Base-by-base conservation (phyloP, 1,284 basidiomycete genomes). In the Cystobasidium slooffiae region DNA sequence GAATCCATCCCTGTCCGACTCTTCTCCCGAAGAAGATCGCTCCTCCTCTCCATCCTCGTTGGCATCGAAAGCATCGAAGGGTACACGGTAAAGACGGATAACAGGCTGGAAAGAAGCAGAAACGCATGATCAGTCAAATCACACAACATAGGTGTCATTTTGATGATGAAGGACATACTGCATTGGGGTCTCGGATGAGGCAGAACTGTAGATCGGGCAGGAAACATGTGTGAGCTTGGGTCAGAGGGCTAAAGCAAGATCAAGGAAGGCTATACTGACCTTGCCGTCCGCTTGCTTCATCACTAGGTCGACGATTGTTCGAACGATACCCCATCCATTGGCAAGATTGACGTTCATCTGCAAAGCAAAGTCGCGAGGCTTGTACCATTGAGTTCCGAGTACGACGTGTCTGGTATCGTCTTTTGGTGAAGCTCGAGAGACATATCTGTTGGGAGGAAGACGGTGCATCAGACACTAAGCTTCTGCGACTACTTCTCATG, bases 281-380 rank as follows among this genome's bases (percentile, higher is more conserved):
- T 96, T 97, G 82, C 95, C 94, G 83, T 97, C 94, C 37, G 92
- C 92, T 87, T 94, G 90, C 84, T 94, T 94, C 88, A 96, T 88
- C 82, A 91, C 92, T 75, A 97, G 83, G 82, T 97, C 94, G 56
- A 92, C 91, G 75, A 97, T 90, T 31, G 92, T 95, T 74, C 95
- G 88, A 41, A 99, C 93, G 81, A 99, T 98, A 77, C 97, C 97
- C 96, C 96, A 99, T 37, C 97, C 97, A 82, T 99, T 99, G 66
- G 91, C 85, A 75, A 99, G 85, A 63, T 94, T 97, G 72, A 99
- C 90, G 82, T 98, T 98, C 81, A 99, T 91, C 84, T 99, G 97
- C 37, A 85, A 87, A 12, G 97, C 95, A 81, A 99, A 97, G 78
- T 99, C 97, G 43, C 88, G 87, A 3, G 97, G 96, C 77, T 97